Percentiles rank a stretch among this genome's conserved stretches.
Conservation (phyloP, 2,329 filamentous ascomycete species). For the Talaromyces verruculosus region DNA sequence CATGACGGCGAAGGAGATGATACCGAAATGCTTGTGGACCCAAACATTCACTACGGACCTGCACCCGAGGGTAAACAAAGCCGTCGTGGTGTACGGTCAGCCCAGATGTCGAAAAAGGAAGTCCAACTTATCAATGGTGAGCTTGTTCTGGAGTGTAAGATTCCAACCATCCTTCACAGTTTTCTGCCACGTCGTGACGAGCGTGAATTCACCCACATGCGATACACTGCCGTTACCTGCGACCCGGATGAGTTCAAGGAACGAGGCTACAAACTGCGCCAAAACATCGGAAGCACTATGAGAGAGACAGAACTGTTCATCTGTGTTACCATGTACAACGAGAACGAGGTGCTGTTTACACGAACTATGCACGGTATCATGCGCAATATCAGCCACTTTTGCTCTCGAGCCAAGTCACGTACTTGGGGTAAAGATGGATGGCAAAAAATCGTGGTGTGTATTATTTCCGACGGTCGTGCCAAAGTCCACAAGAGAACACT, state of each 20-base stretch:
- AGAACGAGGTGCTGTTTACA: constrained; percentile 94
- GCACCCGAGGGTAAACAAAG: constrained; percentile 85
- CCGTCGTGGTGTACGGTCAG: constrained; percentile 78
- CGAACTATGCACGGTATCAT: constrained; percentile 98
- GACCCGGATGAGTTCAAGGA: constrained; percentile 91
- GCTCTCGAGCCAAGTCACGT: constrained; percentile 82
- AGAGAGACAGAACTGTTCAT: constrained; percentile 96
- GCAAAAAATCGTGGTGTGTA: constrained; percentile 98
- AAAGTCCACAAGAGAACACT: constrained; percentile 91
- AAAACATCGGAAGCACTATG: constrained; percentile 78
- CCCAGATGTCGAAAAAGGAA: constrained; percentile 89
- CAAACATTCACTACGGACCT: constrained; percentile 72
- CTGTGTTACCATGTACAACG: constrained; percentile 98
- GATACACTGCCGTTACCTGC: constrained; percentile 97
- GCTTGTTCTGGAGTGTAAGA: constrained; percentile 97
- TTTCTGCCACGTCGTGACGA: constrained; percentile 92
- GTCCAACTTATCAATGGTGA: constrained; percentile 97
- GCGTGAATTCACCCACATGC: constrained; percentile 97
- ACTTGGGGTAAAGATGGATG: constrained; percentile 97
- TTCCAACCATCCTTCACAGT: constrained; percentile 95
- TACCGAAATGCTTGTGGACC: constrained; percentile 65
- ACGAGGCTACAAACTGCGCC: constrained; percentile 86
- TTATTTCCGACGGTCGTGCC: constrained; percentile 91
- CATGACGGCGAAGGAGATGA: constrained; percentile 40
- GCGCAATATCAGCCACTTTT: constrained; percentile 97